Evolutionary conservation across 1,139 yeast genomes (phyloP).

Genomic region (Chernovozyma sophiae-reginae): DNA sequence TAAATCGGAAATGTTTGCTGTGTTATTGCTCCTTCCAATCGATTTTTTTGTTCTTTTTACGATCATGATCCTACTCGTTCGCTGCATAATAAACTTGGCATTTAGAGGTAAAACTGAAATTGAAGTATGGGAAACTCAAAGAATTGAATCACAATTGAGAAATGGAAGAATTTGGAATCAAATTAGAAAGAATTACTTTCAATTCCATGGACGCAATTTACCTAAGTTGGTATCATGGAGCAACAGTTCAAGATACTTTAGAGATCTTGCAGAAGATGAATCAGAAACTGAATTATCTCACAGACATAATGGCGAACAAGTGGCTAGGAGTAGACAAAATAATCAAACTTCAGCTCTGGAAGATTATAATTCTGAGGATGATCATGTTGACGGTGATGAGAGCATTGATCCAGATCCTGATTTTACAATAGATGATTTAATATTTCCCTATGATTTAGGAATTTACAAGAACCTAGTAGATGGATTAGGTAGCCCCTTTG

Average conservation of each 20-base stretch:
- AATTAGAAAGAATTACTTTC: conserved; percentile 42
- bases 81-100: conserved; percentile 57
- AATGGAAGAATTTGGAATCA: conserved; percentile 51
- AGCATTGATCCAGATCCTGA: conserved; percentile 14
- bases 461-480: conserved; percentile 47
- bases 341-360: neutral
- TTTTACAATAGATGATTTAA: conserved; percentile 52
- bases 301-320: neutral
- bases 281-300: conserved; percentile 1
- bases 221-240: conserved; percentile 51
- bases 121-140: conserved; percentile 88
- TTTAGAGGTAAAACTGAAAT: conserved; percentile 83
- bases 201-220: conserved; percentile 39
- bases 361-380: conserved; percentile 13
- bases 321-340: neutral
- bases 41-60: conserved; percentile 57
- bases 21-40: conserved; percentile 53
- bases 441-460: conserved; percentile 83
- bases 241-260: conserved; percentile 16
- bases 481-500: conserved; percentile 54
- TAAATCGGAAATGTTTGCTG: conserved; percentile 50
- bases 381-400: neutral
- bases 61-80: conserved; percentile 51
- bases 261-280: conserved; percentile 10
- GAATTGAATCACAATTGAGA: conserved; percentile 63